Evolutionary conservation across 768 basidiomycete genomes (phyloP).

Genomic region (Mycena alexandri): DNA sequence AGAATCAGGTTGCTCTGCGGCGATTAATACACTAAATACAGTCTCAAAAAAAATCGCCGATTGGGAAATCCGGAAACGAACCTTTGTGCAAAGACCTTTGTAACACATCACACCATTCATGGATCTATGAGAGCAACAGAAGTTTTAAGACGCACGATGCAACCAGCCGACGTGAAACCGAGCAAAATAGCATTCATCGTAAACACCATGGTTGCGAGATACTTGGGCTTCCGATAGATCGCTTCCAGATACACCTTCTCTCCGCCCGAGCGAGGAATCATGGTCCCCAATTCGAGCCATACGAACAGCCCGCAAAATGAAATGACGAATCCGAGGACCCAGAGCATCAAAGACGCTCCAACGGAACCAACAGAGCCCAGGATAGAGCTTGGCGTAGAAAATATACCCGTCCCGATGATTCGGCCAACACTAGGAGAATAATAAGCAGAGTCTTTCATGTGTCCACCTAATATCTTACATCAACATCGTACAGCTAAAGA

Average conservation of each 20-base stretch:
- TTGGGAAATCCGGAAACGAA: slow-evolving; percentile 4
- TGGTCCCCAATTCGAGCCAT: slow-evolving; percentile 74
- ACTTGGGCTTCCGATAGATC: slow-evolving; percentile 60
- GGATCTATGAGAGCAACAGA: no score
- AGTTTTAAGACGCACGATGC: slow-evolving; percentile 55
- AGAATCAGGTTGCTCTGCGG: slow-evolving; percentile 54
- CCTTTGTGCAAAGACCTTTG: slow-evolving; percentile 50
- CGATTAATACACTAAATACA: slow-evolving; percentile 58
- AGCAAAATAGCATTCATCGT: slow-evolving; percentile 61
- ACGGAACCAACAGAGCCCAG: slow-evolving; percentile 67
- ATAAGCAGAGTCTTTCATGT: no score
- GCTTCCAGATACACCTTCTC: slow-evolving; percentile 76
- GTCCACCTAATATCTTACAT: slow-evolving; percentile 49
- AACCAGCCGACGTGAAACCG: slow-evolving; percentile 54
- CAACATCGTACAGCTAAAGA: slow-evolving; percentile 68
- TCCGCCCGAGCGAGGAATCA: slow-evolving; percentile 73
- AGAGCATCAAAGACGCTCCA: slow-evolving; percentile 72
- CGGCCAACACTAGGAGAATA: slow-evolving; percentile 56
- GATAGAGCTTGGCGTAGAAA: slow-evolving; percentile 72
- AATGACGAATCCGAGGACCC: slow-evolving; percentile 71
- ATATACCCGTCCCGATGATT: slow-evolving; percentile 76
- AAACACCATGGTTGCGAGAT: slow-evolving; percentile 63
- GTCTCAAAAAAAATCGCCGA: neutral
- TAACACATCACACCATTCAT: neutral
- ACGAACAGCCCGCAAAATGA: slow-evolving; percentile 72